These are phyloP conservation scores for Colletotrichum gigasporum DNA, from an alignment of 2,329 filamentous ascomycete species.

Conservation along the genomic window DNA sequence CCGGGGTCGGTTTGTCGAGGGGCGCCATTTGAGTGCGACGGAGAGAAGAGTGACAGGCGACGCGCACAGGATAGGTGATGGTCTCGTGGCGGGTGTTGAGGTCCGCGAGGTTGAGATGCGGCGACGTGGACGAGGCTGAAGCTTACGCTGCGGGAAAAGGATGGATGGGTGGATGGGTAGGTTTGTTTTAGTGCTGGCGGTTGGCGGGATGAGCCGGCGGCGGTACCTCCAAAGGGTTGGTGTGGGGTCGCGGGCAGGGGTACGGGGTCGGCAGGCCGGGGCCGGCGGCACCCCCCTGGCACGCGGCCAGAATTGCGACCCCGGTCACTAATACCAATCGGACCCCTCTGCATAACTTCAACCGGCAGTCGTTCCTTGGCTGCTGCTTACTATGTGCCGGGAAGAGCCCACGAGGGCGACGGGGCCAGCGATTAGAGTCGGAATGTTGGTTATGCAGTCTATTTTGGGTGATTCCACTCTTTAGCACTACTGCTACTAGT, in stretches of 20 bases:
- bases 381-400: background rate
- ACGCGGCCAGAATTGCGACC: background rate
- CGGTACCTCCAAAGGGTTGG: slow-evolving; percentile 3
- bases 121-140: slow-evolving; percentile 15
- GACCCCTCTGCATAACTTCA: slow-evolving; percentile 17
- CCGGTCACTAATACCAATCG: background rate
- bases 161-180: background rate
- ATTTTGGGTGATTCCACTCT: slow-evolving; percentile 2
- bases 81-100: background rate
- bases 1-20: slow-evolving; percentile 48
- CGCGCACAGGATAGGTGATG: too few relatives aligned
- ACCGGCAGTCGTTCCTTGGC: background rate
- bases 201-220: slow-evolving; percentile 24
- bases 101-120: background rate
- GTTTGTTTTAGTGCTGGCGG: background rate
- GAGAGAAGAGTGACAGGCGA: background rate
- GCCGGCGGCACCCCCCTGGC: background rate
- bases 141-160: background rate
- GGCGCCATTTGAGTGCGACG: slow-evolving; percentile 48
- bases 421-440: background rate
- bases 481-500: slow-evolving; percentile 5
- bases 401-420: background rate
- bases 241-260: slow-evolving; percentile 19
- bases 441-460: slow-evolving; percentile 1
- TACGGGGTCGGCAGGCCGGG: slow-evolving; percentile 1